Evolutionary conservation across 257 asterid genomes (phyloP).

Genomic region (Solanum sejunctum): DNA sequence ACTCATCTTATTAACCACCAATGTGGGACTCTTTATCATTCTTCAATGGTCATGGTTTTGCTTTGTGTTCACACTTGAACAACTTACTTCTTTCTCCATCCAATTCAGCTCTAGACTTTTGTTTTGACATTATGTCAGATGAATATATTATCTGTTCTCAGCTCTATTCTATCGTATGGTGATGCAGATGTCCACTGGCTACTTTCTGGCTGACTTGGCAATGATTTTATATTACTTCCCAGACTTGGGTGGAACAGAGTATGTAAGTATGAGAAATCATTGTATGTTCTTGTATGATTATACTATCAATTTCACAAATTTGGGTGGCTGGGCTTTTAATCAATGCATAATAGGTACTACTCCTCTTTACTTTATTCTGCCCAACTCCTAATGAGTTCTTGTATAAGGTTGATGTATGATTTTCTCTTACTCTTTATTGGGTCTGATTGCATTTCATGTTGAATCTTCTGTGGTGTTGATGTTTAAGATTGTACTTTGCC

Average conservation of each 20-base stretch:
- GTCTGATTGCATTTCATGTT: background rate
- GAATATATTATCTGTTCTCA: background rate
- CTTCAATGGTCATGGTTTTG: background rate
- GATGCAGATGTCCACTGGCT: conserved; percentile 74
- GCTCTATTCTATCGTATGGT: background rate
- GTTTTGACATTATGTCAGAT: background rate
- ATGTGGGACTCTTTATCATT: no score
- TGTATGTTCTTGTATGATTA: background rate
- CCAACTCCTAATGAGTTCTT: background rate
- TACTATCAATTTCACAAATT: background rate
- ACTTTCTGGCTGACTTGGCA: conserved; percentile 73
- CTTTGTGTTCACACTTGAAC: background rate
- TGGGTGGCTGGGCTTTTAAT: background rate
- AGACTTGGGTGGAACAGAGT: conserved; percentile 77
- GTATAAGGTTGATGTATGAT: background rate
- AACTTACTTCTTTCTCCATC: background rate
- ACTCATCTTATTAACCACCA: no score
- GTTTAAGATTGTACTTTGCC: background rate
- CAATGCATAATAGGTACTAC: background rate
- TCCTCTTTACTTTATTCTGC: background rate
- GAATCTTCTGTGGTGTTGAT: background rate
- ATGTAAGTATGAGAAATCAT: conserved; percentile 47
- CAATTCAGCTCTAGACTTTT: background rate
- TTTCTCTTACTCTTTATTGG: background rate
- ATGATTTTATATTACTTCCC: conserved; percentile 61